Conservation (phyloP, 129 eudicot species). For the Silybum marianum region DNA sequence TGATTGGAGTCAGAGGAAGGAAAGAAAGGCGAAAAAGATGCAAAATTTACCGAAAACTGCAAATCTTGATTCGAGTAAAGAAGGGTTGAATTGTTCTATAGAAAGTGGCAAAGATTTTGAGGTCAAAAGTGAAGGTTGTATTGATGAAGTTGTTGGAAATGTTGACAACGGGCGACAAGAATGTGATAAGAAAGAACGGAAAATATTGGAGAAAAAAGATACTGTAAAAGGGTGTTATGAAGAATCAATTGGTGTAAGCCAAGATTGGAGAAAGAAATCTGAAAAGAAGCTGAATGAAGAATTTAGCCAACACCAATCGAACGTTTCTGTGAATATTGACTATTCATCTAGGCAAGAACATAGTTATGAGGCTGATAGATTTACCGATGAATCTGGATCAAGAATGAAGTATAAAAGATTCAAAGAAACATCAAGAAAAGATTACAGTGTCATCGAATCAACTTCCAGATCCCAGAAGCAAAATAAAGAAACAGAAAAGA, state of each 20-base stretch:
- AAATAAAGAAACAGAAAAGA: constrained; percentile 28
- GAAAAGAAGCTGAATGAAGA: constrained; percentile 68
- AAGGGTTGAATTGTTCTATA: constrained; percentile 52
- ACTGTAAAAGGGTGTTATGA: constrained; percentile 29
- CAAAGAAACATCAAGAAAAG: constrained; percentile 16
- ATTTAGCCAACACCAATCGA: constrained; percentile 31
- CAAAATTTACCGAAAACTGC: constrained; percentile 31
- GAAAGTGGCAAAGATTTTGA: constrained; percentile 47
- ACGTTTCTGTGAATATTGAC: constrained; percentile 30
- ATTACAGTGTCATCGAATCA: constrained; percentile 27
- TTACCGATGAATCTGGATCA: constrained; percentile 34
- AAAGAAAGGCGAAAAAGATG: constrained; percentile 21
- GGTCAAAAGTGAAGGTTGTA: constrained; percentile 36
- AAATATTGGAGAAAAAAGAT: constrained; percentile 30
- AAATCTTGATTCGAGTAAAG: constrained; percentile 43
- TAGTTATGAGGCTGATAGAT: constrained; percentile 28
- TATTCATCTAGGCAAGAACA: constrained; percentile 23
- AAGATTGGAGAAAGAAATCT: constrained; percentile 68
- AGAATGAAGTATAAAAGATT: constrained; percentile 49
- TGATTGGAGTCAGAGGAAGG: constrained; percentile 24
- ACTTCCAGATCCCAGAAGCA: constrained; percentile 33
- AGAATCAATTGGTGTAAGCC: constrained; percentile 35
- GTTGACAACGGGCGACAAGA: constrained; percentile 23
- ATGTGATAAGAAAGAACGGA: constrained; percentile 31
- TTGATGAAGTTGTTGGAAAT: constrained; percentile 31